Percentiles rank a stretch among this genome's conserved stretches.
Evolutionary conservation across 2,329 filamentous ascomycete species (phyloP).

Genomic region (Emmonsiellopsis sp.): DNA sequence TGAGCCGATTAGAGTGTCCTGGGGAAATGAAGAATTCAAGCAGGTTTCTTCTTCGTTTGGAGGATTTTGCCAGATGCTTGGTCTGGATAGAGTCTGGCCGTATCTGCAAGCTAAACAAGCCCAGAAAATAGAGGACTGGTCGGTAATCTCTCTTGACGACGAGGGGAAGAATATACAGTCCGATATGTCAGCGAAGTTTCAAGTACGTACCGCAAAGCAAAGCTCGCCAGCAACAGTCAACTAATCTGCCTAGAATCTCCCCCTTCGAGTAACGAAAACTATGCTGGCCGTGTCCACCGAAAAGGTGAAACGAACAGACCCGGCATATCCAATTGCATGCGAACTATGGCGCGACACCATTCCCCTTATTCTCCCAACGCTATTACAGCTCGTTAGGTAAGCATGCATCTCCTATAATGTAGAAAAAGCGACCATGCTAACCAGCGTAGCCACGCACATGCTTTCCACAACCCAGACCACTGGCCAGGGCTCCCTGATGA

Average conservation of each 20-base stretch:
- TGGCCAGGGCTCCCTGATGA: constrained; percentile 71
- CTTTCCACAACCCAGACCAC: constrained; percentile 76
- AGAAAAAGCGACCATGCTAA: constrained; percentile 7
- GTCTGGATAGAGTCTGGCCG: constrained; percentile 66
- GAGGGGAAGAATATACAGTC: constrained; percentile 72
- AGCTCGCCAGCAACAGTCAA: background rate
- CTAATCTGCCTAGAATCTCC: constrained; percentile 48
- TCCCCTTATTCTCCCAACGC: constrained; percentile 69
- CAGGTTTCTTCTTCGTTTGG: constrained; percentile 62
- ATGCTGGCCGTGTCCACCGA: constrained; percentile 91
- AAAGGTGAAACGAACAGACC: constrained; percentile 64
- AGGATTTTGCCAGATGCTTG: constrained; percentile 70
- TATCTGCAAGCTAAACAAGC: constrained; percentile 69
- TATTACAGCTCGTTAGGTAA: constrained; percentile 72
- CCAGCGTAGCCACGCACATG: constrained; percentile 64
- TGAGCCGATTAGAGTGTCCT: constrained; percentile 68
- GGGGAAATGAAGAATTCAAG: constrained; percentile 63
- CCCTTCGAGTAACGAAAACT: constrained; percentile 78
- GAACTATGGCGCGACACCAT: constrained; percentile 79
- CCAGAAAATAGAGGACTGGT: constrained; percentile 74
- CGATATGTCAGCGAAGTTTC: constrained; percentile 66
- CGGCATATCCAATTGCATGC: constrained; percentile 65
- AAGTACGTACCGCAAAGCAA: constrained; percentile 33
- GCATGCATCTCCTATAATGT: constrained; percentile 7
- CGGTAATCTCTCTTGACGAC: constrained; percentile 61